Base-by-base conservation (phyloP, 768 basidiomycete species). In the Ramaria sp. region DNA sequence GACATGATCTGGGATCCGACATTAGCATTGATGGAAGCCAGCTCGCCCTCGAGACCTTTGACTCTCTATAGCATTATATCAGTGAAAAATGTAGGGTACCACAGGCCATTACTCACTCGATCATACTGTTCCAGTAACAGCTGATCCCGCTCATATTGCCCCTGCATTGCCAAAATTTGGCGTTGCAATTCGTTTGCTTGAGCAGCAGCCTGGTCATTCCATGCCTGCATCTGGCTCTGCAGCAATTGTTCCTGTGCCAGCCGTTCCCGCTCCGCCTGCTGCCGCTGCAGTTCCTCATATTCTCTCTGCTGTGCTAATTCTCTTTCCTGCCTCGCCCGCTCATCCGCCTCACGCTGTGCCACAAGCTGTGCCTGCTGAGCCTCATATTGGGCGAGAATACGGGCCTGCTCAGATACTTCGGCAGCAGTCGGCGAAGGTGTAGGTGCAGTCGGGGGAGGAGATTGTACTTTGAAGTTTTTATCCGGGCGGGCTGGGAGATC, bases 41-140 rank as follows among this genome's bases (percentile, higher is more conserved):
- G 75, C 65, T 98, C 95, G 50, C 85, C 82, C 66, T 98, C 95
- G 48, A 98, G 76, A 2, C 89, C 88, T 77, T 97, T 96, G 55
- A 98, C 96, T 55, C 96, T 82, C 91, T 95, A 62, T 32, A 55
- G 48, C 49, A 24, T 15, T 6, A 58, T 62, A 24, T 57, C 43
- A 36, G 1, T 54, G 39, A 6, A 4, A 20, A 20, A 47, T 55
- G 27, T 4, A 12, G 58, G 20, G 49, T 38, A n/a, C 54, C 37
- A 45, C 20, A 43, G 37, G 15, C 25, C 12, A 47, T n/a, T 25
- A 74, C 85, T 51, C 69, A 95, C 93, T 39, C 86, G 79, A 65
- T 99, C 96, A 63, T 99, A 99, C 62, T 98, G 93, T 67, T 98
- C 95, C 52, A 99, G 74, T 68, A 99, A 81, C 61, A 99, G 85